Evolutionary conservation across 2,329 filamentous ascomycete species (phyloP).

Genomic region (Verticillium longisporum): DNA sequence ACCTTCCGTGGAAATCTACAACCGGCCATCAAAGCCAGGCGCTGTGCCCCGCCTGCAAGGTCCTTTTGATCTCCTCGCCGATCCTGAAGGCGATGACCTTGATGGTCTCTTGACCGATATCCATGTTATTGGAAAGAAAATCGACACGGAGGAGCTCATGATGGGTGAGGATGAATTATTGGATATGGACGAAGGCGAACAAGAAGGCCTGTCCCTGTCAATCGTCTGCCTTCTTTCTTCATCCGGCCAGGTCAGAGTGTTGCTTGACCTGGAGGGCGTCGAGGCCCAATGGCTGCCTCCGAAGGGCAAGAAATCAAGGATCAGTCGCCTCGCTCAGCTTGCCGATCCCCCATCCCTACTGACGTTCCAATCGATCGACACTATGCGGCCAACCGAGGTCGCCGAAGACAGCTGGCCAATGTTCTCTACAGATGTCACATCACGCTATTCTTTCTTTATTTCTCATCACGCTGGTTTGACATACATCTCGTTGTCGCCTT

Average conservation of each 20-base stretch:
- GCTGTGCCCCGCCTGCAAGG: constrained; percentile 54
- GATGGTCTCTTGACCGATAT: constrained; percentile 55
- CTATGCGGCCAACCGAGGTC: constrained; percentile 47
- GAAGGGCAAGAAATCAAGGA: constrained; percentile 38
- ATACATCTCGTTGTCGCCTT: constrained; percentile 52
- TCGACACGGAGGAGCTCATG: constrained; percentile 54
- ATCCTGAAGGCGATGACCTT: constrained; percentile 47
- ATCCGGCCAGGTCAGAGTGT: constrained; percentile 54
- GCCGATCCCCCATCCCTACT: constrained; percentile 41
- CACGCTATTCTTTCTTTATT: constrained; percentile 56
- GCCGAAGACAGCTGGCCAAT: constrained; percentile 54
- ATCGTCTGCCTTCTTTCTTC: constrained; percentile 54
- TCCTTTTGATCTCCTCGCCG: constrained; percentile 51
- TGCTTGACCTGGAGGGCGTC: constrained; percentile 54
- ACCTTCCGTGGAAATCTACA: constrained; percentile 46
- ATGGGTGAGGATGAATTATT: constrained; percentile 58
- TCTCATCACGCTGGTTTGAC: constrained; percentile 56
- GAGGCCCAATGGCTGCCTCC: constrained; percentile 62
- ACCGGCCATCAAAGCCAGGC: constrained; percentile 49
- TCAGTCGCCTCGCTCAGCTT: constrained; percentile 28
- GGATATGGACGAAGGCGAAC: constrained; percentile 48
- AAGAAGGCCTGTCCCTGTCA: constrained; percentile 53
- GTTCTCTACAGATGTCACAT: constrained; percentile 54
- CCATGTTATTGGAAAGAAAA: constrained; percentile 54
- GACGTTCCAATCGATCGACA: constrained; percentile 57